Evolutionary conservation across 202 grass and related monocot genomes (phyloP).

Genomic region (Brachypodium distachyon): DNA sequence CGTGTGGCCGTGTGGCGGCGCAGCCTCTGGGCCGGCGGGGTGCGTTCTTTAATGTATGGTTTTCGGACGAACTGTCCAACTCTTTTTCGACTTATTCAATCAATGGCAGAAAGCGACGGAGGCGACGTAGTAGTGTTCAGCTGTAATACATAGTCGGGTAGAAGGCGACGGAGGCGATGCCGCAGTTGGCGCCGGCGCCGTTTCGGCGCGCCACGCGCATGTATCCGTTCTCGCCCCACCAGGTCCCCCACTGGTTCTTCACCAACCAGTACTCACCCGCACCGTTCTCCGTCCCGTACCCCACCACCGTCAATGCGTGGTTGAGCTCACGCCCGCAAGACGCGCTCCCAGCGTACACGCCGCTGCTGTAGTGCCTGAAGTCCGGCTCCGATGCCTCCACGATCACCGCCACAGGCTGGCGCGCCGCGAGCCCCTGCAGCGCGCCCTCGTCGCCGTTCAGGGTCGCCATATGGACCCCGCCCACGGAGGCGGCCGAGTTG

Average conservation of each 20-base stretch:
- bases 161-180: slow-evolving; percentile 28
- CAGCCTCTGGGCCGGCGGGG: too few species aligned
- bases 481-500: slow-evolving; percentile 12
- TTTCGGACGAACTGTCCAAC: too few species aligned
- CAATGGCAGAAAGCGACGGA: too few species aligned
- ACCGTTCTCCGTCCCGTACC: slow-evolving; percentile 20
- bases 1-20: too few species aligned
- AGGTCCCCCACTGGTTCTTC: slow-evolving; percentile 49
- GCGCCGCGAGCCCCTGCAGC: slow-evolving; percentile 24
- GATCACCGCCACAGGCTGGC: slow-evolving; percentile 27
- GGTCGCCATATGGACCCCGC: background rate
- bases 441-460: slow-evolving; percentile 20
- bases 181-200: slow-evolving; percentile 29
- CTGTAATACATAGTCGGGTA: slow-evolving; percentile 31
- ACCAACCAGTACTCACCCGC: slow-evolving; percentile 36
- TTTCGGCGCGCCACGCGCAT: slow-evolving; percentile 30
- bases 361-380: slow-evolving; percentile 35
- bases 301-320: slow-evolving; percentile 35
- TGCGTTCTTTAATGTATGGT: too few species aligned
- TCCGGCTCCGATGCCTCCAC: slow-evolving; percentile 26
- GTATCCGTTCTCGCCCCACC: slow-evolving; percentile 38
- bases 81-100: too few species aligned
- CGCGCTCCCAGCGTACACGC: slow-evolving; percentile 27
- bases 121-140: too few species aligned
- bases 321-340: slow-evolving; percentile 23